Evolutionary conservation across 2,329 filamentous ascomycete species (phyloP).

Genomic region (Sclerotinia borealis): DNA sequence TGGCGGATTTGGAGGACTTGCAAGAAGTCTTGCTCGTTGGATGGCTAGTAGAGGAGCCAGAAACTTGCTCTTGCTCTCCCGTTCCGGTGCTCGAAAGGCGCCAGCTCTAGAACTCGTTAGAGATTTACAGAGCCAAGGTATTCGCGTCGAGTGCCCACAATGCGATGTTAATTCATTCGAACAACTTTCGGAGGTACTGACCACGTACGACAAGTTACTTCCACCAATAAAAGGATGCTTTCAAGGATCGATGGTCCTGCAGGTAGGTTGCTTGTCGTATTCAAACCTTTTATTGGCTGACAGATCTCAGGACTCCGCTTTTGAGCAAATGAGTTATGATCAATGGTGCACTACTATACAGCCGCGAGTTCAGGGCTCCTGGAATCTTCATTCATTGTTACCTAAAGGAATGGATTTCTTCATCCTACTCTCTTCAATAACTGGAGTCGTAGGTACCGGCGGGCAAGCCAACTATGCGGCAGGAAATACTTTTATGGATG

Average conservation of each 20-base stretch:
- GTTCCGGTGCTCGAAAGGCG: slow-evolving; percentile 8
- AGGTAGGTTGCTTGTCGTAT: background rate
- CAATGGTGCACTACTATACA: slow-evolving; percentile 32
- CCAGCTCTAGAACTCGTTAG: slow-evolving; percentile 10
- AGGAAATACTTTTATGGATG: slow-evolving; percentile 29
- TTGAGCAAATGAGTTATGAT: slow-evolving; percentile 31
- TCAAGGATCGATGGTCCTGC: slow-evolving; percentile 39
- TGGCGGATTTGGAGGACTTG: slow-evolving; percentile 30
- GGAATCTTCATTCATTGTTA: slow-evolving; percentile 18
- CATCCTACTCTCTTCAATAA: slow-evolving; percentile 34
- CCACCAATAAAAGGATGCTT: slow-evolving; percentile 40
- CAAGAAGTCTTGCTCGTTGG: slow-evolving; percentile 22
- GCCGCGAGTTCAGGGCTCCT: slow-evolving; percentile 31
- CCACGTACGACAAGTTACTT: slow-evolving; percentile 22
- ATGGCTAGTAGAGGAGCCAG: slow-evolving; percentile 24
- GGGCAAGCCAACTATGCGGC: slow-evolving; percentile 16
- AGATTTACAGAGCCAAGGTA: background rate
- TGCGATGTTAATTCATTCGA: background rate
- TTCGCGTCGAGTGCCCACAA: background rate
- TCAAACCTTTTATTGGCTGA: background rate
- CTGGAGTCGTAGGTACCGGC: slow-evolving; percentile 18
- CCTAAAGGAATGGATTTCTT: slow-evolving; percentile 36
- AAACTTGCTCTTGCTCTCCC: slow-evolving; percentile 27
- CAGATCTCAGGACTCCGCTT: background rate
- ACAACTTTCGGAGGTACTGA: background rate